Conservation (phyloP, 805 yeast genomes). For the Teunomyces atbi region DNA sequence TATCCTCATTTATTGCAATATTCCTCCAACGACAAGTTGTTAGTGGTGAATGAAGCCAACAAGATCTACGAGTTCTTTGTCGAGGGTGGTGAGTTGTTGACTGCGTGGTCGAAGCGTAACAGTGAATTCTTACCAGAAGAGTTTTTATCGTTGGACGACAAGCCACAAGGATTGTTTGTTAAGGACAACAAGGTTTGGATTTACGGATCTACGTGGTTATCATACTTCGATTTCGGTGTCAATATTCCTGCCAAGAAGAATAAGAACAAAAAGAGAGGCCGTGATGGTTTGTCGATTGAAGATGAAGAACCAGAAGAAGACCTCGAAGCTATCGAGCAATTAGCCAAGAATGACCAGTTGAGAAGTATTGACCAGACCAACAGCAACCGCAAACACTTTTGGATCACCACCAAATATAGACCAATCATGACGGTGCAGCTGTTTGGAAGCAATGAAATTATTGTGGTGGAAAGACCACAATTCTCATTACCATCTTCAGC, state of each 20-base stretch:
- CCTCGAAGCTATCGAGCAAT: constrained; percentile 19
- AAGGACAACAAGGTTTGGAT: constrained; percentile 65
- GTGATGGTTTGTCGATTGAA: constrained; percentile 39
- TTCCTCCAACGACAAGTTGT: constrained; percentile 48
- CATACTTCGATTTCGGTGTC: constrained; percentile 63
- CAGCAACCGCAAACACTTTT: constrained; percentile 49
- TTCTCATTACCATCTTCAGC: constrained; percentile 55
- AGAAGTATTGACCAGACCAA: constrained; percentile 13
- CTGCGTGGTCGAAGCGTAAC: constrained; percentile 79
- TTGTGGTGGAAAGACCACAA: constrained; percentile 76
- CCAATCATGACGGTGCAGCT: constrained; percentile 63
- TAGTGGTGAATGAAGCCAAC: constrained; percentile 72
- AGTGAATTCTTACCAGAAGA: constrained; percentile 71
- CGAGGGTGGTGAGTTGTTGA: constrained; percentile 37
- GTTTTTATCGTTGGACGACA: constrained; percentile 56
- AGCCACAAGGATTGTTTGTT: constrained; percentile 68
- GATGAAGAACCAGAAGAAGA: constrained; percentile 26
- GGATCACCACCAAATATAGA: constrained; percentile 73
- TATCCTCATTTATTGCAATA: constrained; percentile 63
- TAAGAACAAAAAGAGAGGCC: constrained; percentile 38
- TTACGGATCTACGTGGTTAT: constrained; percentile 84
- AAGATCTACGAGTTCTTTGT: constrained; percentile 67
- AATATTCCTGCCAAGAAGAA: constrained; percentile 50
- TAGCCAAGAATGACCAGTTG: constrained; percentile 30
- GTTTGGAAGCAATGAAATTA: constrained; percentile 55